Base-by-base conservation (phyloP, 2,329 filamentous ascomycete species). In the Thielaviopsis euricoi region DNA sequence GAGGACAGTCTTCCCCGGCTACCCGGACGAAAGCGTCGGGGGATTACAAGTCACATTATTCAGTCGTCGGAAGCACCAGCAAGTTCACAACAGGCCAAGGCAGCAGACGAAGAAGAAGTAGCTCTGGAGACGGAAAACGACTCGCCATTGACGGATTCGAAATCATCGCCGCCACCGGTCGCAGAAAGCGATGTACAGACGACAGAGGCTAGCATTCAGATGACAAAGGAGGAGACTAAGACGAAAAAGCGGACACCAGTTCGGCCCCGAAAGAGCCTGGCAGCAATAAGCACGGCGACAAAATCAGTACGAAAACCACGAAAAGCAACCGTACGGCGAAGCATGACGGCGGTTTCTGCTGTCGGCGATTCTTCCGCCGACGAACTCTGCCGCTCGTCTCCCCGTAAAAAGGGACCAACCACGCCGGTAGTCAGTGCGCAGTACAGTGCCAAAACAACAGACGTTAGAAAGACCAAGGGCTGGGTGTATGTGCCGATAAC, bases 401-500 rank as follows among this genome's bases (percentile, higher is more conserved):
- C 10, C 43, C 52, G 12, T 23, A 51, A 37, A n/a, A 26, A 26
- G 53, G 53, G 6, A 25, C 4, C 49, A 17, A 6, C 5, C 23
- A 17, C 50, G 17, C 15, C 50, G 12, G 6, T n/a, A 5, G 19
- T 17, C 13, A 52, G 26, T 52, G 23, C 22, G 17, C 50, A n/a
- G 50, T 13, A 29, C 1, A 52, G 22, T 5, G 9, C 22, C 22
- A 17, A 37, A 12, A 58, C 21, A 3, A 25, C 15, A 4, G 46
- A 40, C 19, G 12, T 52, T 6, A 12, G 53, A 33, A 33, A 22
- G 17, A 46, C 48, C 12, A 60, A 60, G 26, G 59, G 59, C 22
- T 60, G 59, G 59, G 53, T 26, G 12, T 60, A 60, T 53, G 53
- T 58, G 17, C 58, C 54, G 6, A 33, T 60, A 4, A 43, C 2